These are phyloP conservation scores for Candida ponderosae DNA, from an alignment of 805 yeast species.

Conservation along the genomic window DNA sequence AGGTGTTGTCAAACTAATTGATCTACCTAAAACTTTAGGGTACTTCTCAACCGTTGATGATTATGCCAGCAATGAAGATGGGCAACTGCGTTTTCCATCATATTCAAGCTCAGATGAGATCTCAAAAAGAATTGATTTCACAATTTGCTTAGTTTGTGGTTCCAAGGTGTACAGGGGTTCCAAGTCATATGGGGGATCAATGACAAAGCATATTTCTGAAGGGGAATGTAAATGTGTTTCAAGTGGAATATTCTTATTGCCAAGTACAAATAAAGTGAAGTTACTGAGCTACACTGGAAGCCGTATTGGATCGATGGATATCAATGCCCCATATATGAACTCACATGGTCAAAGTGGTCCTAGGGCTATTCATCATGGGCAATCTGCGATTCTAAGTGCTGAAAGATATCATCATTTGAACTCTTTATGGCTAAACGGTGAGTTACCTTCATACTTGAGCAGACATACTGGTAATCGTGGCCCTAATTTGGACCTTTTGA, in stretches of 20 bases:
- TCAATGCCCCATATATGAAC: constrained; percentile 66
- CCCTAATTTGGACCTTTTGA: neutral
- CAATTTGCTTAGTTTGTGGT: constrained; percentile 40
- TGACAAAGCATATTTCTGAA: constrained; percentile 19
- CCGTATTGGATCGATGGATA: constrained; percentile 25
- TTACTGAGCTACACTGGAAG: constrained; percentile 11
- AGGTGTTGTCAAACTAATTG: constrained; percentile 43
- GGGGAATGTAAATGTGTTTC: constrained; percentile 14
- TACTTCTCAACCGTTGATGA: constrained; percentile 27
- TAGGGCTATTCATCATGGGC: constrained; percentile 45
- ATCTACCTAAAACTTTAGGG: constrained; percentile 39
- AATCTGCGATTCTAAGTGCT: constrained; percentile 42
- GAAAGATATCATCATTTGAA: constrained; percentile 50
- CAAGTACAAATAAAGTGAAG: constrained; percentile 25
- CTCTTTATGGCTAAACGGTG: constrained; percentile 55
- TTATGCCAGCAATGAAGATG: neutral
- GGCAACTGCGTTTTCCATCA: neutral
- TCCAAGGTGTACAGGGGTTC: constrained; percentile 24
- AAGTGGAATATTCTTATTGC: constrained; percentile 27
- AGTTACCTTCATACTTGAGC: constrained; percentile 40
- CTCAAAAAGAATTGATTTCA: constrained; percentile 29
- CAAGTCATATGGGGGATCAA: constrained; percentile 23
- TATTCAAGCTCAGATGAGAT: neutral
- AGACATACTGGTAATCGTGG: constrained; percentile 12
- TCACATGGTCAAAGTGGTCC: constrained; percentile 68